Percentiles rank a stretch among this genome's conserved stretches.
Conservation (phyloP, 805 yeast species). For the Dipodascopsis uninucleata region DNA sequence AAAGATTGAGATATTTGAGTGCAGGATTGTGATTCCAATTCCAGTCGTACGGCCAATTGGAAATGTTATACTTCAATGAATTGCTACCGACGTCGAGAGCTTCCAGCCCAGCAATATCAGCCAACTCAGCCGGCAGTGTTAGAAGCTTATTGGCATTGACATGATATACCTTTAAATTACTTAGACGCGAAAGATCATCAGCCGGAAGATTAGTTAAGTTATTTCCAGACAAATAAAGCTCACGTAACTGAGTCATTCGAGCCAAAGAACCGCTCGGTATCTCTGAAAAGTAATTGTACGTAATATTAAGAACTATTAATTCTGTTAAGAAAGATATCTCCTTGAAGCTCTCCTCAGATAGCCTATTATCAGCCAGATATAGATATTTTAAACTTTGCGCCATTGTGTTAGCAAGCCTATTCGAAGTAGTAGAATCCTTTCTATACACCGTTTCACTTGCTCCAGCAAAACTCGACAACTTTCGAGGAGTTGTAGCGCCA, state of each 20-base stretch:
- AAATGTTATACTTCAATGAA: constrained; percentile 82
- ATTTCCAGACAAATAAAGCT: constrained; percentile 79
- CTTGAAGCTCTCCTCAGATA: constrained; percentile 73
- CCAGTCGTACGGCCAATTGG: constrained; percentile 96
- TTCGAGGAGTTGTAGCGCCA: constrained; percentile 1
- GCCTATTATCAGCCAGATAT: constrained; percentile 76
- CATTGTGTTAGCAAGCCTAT: constrained; percentile 30
- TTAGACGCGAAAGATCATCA: constrained; percentile 70
- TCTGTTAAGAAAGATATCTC: constrained; percentile 56
- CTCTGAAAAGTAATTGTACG: constrained; percentile 81
- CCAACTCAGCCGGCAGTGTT: constrained; percentile 82
- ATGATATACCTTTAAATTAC: constrained; percentile 56
- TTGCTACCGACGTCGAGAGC: constrained; percentile 90
- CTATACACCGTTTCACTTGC: constrained; percentile 6
- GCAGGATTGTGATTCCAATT: constrained; percentile 86
- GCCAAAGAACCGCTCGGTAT: constrained; percentile 70
- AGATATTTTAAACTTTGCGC: constrained; percentile 55
- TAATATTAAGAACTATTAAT: constrained; percentile 62
- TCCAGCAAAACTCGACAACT: constrained; percentile 2
- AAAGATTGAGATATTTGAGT: constrained; percentile 76
- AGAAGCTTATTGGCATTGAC: constrained; percentile 82
- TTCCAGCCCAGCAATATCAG: constrained; percentile 58
- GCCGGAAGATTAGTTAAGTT: constrained; percentile 72
- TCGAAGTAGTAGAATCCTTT: constrained; percentile 22
- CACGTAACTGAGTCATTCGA: constrained; percentile 54